Conservation (phyloP, 768 basidiomycete species). For the Lentinula raphanica region DNA sequence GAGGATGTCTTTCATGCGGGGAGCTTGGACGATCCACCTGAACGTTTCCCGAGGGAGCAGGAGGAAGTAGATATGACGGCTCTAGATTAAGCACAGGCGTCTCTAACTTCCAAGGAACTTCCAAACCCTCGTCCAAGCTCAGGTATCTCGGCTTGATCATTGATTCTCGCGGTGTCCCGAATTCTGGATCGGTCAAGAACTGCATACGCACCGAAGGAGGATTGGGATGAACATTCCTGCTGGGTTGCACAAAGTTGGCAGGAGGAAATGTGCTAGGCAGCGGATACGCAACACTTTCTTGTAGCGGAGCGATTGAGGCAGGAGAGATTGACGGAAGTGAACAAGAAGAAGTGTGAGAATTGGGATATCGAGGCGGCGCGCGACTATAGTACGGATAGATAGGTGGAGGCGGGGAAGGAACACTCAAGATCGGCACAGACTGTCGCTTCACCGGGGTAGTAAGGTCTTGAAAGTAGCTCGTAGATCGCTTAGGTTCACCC, state of each 20-base stretch:
- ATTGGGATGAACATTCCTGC: not conserved
- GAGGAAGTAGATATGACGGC: not conserved
- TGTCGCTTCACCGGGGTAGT: constrained; percentile 8
- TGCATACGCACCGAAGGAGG: constrained; percentile 4
- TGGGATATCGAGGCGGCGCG: not conserved
- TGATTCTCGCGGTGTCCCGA: constrained; percentile 2
- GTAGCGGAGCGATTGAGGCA: not conserved
- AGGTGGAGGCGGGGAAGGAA: constrained; percentile 17
- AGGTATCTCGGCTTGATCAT: constrained; percentile 6
- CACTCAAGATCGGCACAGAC: constrained; percentile 14
- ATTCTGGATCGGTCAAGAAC: constrained; percentile 5
- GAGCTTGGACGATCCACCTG: too few species aligned
- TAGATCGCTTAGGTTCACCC: constrained; percentile 34
- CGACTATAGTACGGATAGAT: not conserved
- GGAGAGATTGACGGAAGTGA: not conserved
- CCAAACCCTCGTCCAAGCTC: not conserved
- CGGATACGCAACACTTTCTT: constrained; percentile 4
- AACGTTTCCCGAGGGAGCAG: not conserved
- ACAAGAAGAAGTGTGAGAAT: not conserved
- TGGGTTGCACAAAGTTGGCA: not conserved
- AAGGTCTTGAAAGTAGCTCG: constrained; percentile 18
- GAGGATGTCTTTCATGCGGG: not conserved
- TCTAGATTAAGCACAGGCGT: not conserved
- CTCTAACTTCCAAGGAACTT: not conserved
- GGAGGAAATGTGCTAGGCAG: not conserved